A percentile compares a stretch with the other conserved stretches of the same genome.
phyloP scores from a whole-genome alignment of 2,329 filamentous ascomycete genomes.

The Xylariaceae sp. region DNA sequence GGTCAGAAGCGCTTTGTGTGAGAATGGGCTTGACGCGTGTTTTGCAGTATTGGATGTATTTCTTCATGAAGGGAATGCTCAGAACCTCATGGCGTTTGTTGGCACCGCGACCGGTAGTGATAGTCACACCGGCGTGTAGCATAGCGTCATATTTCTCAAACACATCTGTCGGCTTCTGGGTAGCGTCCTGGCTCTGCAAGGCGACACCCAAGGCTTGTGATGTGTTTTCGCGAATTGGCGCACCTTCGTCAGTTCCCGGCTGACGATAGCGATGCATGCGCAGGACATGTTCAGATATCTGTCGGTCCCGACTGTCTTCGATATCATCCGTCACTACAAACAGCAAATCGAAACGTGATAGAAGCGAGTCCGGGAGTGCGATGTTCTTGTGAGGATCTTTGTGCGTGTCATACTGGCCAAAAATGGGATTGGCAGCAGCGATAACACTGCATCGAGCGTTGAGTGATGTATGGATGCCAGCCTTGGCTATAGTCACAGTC shows the following conservation, averaged over 20 bases:
- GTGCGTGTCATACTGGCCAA: constrained; percentile 96
- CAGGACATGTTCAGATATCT: constrained; percentile 92
- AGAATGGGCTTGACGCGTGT: constrained; percentile 82
- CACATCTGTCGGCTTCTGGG: constrained; percentile 76
- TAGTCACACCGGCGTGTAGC: constrained; percentile 85
- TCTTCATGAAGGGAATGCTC: constrained; percentile 97
- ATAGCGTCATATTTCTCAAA: constrained; percentile 96
- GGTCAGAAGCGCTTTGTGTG: constrained; percentile 86
- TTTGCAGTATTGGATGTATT: constrained; percentile 99
- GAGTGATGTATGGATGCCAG: constrained; percentile 93
- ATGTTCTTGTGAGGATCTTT: constrained; percentile 99
- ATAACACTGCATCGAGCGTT: constrained; percentile 97
- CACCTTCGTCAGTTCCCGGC: constrained; percentile 88
- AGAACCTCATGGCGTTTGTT: constrained; percentile 80
- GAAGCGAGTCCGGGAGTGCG: constrained; percentile 87
- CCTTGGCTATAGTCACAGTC: constrained; percentile 97
- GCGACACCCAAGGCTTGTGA: constrained; percentile 85
- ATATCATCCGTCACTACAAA: constrained; percentile 99
- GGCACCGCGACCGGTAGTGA: constrained; percentile 68
- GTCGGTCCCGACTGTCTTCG: constrained; percentile 84
- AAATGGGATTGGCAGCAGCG: constrained; percentile 94
- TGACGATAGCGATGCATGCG: constrained; percentile 96
- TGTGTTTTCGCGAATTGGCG: constrained; percentile 83
- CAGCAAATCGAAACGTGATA: constrained; percentile 96
- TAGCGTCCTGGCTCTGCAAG: constrained; percentile 68